Evolutionary conservation across 352 stramenopile genomes (phyloP), one percentile per base, ranked within the genome.

Genomic region (Pythium periplocum): DNA sequence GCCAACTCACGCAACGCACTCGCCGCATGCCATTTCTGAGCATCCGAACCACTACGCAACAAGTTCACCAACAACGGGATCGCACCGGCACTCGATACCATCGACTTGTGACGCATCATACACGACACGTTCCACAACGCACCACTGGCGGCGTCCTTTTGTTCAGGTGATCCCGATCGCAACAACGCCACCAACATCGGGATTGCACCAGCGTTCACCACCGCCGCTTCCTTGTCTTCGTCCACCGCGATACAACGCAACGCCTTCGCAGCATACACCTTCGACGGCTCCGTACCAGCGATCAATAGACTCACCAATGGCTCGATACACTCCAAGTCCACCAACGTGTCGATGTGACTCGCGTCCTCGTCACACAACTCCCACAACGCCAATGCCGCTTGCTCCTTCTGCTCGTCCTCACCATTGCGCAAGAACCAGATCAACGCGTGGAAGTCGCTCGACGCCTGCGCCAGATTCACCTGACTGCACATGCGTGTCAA

Each of bases 1-100:
- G 52, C 58, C 6, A 65, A 52, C n/a, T 65, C 60, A n/a, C 51
- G 11, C 41, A 65, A 31, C 36, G 55, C 35, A n/a, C 46, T 47
- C 0, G 58, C 58, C 7, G 47, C 46, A 48, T 65, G 58, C 39
- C 57, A 56, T 48, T 65, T 56, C 7, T 60, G 38, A 0, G 32
- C 47, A n/a, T 64, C 57, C 10, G 8, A 44, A 4, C 57, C 48
- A 7, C 46, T 51, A 7, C 42, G 34, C 7, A 65, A 33, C 51
- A 53, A 57, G 10, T 30, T 41, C 7, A 49, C 52, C 0, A 60
- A 10, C 2, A 40, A 40, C 33, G 30, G 58, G 11, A 59, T n/a
- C 37, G 45, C 5, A 11, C 44, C 1, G 0, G 37, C 9, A 9
- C 7, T 33, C 2, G 34, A 8, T 1, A 59, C 31, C 10, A 59